These are phyloP conservation scores for Aspergillus udagawae DNA, from an alignment of 2,329 filamentous ascomycete species.

Conservation along the genomic window DNA sequence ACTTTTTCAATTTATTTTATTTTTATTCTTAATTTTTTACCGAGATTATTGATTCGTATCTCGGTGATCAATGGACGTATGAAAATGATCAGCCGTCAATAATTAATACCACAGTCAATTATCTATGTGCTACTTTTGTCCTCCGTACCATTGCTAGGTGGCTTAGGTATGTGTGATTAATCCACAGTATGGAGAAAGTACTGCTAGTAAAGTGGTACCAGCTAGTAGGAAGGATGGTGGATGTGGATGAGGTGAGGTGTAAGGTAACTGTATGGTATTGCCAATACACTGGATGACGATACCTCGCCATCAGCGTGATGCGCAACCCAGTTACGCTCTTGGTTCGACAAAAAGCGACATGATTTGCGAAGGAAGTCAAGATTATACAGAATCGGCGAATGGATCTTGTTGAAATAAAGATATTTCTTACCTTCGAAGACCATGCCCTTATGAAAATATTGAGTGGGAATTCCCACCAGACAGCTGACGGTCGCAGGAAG, in stretches of 20 bases:
- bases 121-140: neutral
- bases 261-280: slow-evolving; percentile 7
- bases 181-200: neutral
- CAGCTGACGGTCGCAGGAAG: slow-evolving; percentile 6
- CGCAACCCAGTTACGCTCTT: neutral
- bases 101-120: neutral
- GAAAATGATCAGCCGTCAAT: neutral
- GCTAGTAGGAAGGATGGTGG: neutral
- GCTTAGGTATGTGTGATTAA: neutral
- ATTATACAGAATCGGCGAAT: neutral
- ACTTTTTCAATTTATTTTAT: no score
- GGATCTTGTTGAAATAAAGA: neutral
- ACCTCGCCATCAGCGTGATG: slow-evolving; percentile 4
- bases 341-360: neutral
- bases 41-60: neutral
- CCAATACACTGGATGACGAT: slow-evolving; percentile 1
- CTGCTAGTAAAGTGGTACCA: neutral
- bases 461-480: neutral
- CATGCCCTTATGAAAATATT: neutral
- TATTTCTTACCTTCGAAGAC: neutral
- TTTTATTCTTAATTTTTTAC: no score
- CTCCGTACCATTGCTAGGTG: neutral
- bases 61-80: neutral
- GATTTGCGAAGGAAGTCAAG: neutral
- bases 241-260: neutral